A percentile compares a stretch with the other conserved stretches of the same genome.
Conservation (phyloP, 176 grass and related monocot genomes). For the Eragrostis curvula region DNA sequence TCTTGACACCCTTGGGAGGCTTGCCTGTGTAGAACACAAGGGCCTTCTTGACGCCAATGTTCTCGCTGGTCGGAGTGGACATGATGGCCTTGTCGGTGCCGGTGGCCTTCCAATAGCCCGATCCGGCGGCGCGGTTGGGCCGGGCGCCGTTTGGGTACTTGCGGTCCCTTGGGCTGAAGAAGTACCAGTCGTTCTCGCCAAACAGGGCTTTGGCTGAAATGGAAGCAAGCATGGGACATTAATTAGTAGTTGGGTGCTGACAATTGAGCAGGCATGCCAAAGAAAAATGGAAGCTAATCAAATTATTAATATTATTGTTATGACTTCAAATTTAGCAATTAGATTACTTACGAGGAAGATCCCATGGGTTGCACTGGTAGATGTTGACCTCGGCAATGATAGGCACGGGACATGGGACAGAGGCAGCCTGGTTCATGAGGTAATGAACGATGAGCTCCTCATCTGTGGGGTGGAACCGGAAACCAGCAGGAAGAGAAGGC, state of each 20-base stretch:
- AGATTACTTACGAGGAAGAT: conserved; percentile 62
- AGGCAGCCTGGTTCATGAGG: conserved; percentile 57
- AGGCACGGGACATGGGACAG: conserved; percentile 44
- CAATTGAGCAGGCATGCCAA: too few species aligned
- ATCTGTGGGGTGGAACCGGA: conserved; percentile 88
- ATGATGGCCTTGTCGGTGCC: conserved; percentile 68
- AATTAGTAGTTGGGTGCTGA: too few species aligned
- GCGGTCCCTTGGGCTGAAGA: conserved; percentile 73
- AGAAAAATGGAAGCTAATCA: neutral
- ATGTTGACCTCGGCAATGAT: conserved; percentile 96
- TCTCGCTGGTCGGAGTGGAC: neutral
- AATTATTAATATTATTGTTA: neutral
- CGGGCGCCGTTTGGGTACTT: conserved; percentile 73
- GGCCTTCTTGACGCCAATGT: conserved; percentile 59
- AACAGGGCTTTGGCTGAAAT: conserved; percentile 42
- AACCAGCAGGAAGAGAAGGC: conserved; percentile 68
- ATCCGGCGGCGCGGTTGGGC: conserved; percentile 62
- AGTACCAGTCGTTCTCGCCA: conserved; percentile 68
- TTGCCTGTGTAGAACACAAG: conserved; percentile 64
- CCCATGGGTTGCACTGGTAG: conserved; percentile 90
- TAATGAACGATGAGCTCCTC: conserved; percentile 89
- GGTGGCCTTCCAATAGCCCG: conserved; percentile 77
- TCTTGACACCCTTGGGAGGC: conserved; percentile 62
- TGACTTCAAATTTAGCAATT: too few species aligned
- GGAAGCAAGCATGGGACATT: too few species aligned